Conservation (phyloP, 352 stramenopile species). For the Pythium apleroticum region DNA sequence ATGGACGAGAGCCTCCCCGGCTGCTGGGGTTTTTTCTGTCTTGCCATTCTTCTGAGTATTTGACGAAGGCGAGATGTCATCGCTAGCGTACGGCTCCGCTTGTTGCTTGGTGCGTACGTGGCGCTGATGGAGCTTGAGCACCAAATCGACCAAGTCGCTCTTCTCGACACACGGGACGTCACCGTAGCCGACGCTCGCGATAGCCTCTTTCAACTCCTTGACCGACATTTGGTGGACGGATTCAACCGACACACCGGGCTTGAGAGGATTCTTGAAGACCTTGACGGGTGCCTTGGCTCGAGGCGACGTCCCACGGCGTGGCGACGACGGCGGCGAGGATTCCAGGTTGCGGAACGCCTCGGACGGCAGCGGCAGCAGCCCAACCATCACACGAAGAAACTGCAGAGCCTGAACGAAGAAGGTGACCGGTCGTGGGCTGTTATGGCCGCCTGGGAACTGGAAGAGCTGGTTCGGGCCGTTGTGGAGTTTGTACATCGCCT, state of each 20-base stretch:
- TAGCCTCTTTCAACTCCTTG: conserved; percentile 78
- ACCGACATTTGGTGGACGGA: conserved; percentile 68
- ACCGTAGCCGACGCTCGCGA: conserved; percentile 67
- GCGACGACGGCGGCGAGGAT: conserved; percentile 19
- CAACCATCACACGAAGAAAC: conserved; percentile 81
- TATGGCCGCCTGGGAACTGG: conserved; percentile 78
- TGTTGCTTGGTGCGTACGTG: conserved; percentile 37
- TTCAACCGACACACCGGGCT: conserved; percentile 53
- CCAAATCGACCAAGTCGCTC: conserved; percentile 78
- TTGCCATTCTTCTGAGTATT: neutral
- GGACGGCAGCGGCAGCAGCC: conserved; percentile 58
- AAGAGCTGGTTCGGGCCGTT: conserved; percentile 82
- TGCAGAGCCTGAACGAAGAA: conserved; percentile 80
- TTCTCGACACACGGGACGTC: conserved; percentile 82
- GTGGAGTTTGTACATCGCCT: conserved; percentile 69
- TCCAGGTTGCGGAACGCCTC: conserved; percentile 54
- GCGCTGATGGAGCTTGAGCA: conserved; percentile 75
- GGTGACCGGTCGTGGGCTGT: conserved; percentile 71
- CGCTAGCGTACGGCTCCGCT: conserved; percentile 43
- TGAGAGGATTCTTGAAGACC: conserved; percentile 71
- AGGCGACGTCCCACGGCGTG: conserved; percentile 25
- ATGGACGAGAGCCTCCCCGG: neutral
- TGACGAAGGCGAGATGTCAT: conserved; percentile 18
- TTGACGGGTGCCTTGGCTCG: conserved; percentile 38
- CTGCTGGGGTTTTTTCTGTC: neutral